Conservation (phyloP, 345 rosid species). For the Eucalyptus marginata region DNA sequence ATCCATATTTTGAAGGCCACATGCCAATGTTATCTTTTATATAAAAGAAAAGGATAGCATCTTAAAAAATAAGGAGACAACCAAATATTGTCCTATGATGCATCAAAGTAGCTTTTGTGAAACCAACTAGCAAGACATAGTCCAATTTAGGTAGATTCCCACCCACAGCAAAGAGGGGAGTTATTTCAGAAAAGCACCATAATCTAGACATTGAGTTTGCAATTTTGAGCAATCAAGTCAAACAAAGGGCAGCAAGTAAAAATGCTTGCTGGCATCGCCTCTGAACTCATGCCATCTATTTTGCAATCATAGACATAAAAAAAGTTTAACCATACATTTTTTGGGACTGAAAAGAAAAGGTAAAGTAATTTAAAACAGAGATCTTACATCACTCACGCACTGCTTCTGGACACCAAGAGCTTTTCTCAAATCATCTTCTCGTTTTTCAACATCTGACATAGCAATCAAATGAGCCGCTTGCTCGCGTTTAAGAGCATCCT, state of each 20-base stretch:
- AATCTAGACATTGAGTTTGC: neutral
- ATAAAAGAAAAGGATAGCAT: neutral
- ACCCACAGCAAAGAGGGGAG: neutral
- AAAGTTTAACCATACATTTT: neutral
- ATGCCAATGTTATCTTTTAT: neutral
- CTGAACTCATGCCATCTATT: neutral
- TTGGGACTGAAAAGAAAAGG: neutral
- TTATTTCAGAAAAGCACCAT: neutral
- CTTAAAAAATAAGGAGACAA: neutral
- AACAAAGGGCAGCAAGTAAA: neutral
- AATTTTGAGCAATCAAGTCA: neutral
- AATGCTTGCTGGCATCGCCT: neutral
- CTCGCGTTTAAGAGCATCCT: slow-evolving; percentile 60
- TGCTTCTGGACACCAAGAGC: slow-evolving; percentile 93
- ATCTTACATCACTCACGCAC: slow-evolving; percentile 78
- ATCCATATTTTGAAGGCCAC: neutral
- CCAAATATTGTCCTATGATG: neutral
- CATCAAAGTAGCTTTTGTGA: neutral
- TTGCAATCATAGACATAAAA: neutral
- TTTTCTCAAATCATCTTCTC: slow-evolving; percentile 76
- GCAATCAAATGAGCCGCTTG: slow-evolving; percentile 66
- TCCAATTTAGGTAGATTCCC: neutral
- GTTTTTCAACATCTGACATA: slow-evolving; percentile 61
- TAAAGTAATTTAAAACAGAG: neutral
- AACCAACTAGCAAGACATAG: neutral